Base-by-base conservation (phyloP, 2,329 filamentous ascomycete species). In the Ophiostoma tasmaniense region DNA sequence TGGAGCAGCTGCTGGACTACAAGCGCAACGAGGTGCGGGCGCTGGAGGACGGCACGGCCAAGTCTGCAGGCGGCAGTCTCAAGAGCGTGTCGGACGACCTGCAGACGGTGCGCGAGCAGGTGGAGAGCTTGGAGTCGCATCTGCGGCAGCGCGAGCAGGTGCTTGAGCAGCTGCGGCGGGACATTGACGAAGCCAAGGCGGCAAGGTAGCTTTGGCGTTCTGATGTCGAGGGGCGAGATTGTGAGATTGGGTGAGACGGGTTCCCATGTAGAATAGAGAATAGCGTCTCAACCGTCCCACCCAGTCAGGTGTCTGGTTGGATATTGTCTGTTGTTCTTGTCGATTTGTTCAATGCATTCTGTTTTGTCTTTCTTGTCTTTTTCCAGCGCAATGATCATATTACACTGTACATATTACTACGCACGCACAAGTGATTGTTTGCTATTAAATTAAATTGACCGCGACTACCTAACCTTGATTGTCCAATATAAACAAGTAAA, bases 1-100 rank as follows among this genome's bases (percentile, higher is more conserved):
- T 97, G 64, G 92, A 98, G 79, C 92, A 97, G 81, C 80, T 99
- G 78, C 83, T 99, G 61, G 95, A 99, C 76, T 98, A 96, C 79
- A 99, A 99, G 86, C 84, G 92, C 77, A 87, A 87, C 76, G 89
- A 89, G 81, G 82, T 94, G 77, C 84, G 87, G 73, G 93, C 90
- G 66, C 76, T 93, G 78, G 90, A 95, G 79, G 85, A 87, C 72
- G 91, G 90, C 37, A 84, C 86, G 68, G 88, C 86, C 72, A 89
- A 84, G 80, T 87, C 82, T 20, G 88, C 88, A 75, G 86, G 85
- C 8, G 87, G 89, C 72, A 86, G 85, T 71, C 78, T 98, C 71
- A 90, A 93, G 79, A 87, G 89, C 50, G 87, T 97, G 59, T 82
- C 87, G 70, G 93, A 96, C 50, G 95, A 99, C 79, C 85, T 99